Percentiles rank a stretch among this genome's conserved stretches.
Evolutionary conservation across 495 filamentous ascomycete species (phyloP).

Genomic region (Penicillium robsamsonii): DNA sequence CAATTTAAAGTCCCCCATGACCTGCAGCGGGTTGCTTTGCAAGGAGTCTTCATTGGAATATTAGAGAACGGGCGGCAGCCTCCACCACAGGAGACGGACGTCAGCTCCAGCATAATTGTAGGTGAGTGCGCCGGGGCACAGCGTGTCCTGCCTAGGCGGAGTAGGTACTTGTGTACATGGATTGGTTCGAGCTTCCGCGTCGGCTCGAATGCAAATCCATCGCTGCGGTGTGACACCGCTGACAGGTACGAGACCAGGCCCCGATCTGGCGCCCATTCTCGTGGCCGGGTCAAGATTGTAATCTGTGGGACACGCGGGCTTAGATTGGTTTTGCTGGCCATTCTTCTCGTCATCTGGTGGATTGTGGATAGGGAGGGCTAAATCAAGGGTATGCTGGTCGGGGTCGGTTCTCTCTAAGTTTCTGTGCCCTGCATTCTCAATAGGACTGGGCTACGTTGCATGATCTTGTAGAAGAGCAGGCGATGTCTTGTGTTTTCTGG

Average conservation of each 20-base stretch:
- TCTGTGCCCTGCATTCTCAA: background rate
- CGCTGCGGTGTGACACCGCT: conserved; percentile 25
- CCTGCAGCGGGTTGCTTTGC: conserved; percentile 8
- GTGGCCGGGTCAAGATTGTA: conserved; percentile 18
- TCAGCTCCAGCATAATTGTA: conserved; percentile 15
- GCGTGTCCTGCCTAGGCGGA: background rate
- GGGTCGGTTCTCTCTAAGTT: background rate
- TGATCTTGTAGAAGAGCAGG: background rate
- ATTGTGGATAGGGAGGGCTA: background rate
- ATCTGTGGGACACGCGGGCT: conserved; percentile 17
- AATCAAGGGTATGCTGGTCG: background rate
- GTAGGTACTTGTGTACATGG: background rate
- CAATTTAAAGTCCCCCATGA: conserved; percentile 9
- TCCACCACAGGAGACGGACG: conserved; percentile 7
- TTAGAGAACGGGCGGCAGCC: conserved; percentile 1
- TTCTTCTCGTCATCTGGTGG: background rate
- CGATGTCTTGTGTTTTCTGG: background rate
- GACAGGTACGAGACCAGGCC: conserved; percentile 23
- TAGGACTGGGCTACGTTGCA: conserved; percentile 4
- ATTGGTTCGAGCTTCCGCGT: conserved; percentile 20
- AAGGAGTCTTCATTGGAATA: conserved; percentile 4
- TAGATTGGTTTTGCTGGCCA: background rate
- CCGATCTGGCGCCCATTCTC: conserved; percentile 20
- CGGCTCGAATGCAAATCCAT: conserved; percentile 22
- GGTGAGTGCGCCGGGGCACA: background rate